phyloP scores from a whole-genome alignment of 2,329 filamentous ascomycete genomes.

The Arthrobotrys iridis region DNA sequence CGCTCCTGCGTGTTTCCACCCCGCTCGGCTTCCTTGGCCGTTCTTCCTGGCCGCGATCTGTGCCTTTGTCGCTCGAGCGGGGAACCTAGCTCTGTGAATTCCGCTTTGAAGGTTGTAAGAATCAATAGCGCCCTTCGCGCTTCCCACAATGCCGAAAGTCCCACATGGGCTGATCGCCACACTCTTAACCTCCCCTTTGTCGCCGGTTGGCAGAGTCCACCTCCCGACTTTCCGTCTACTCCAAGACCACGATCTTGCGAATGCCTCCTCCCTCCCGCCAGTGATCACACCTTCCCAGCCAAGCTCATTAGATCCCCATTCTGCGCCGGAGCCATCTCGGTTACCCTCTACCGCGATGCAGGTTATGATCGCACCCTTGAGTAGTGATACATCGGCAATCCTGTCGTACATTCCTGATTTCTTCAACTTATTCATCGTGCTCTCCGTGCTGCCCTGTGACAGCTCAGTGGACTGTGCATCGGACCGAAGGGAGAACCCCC shows the following conservation, averaged over 20 bases:
- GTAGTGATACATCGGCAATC: constrained; percentile 65
- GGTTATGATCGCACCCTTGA: constrained; percentile 92
- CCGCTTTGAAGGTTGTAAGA: constrained; percentile 98
- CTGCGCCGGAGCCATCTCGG: constrained; percentile 82
- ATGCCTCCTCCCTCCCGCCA: constrained; percentile 84
- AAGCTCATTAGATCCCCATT: constrained; percentile 67
- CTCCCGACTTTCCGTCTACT: constrained; percentile 89
- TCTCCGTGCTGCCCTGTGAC: constrained; percentile 74
- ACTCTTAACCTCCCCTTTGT: constrained; percentile 82
- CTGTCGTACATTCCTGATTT: constrained; percentile 75
- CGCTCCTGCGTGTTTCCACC: constrained; percentile 75
- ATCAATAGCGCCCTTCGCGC: constrained; percentile 81
- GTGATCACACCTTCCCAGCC: constrained; percentile 98
- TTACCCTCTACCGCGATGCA: constrained; percentile 92
- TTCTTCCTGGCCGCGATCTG: constrained; percentile 64
- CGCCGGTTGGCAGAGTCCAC: constrained; percentile 89
- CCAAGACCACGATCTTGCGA: constrained; percentile 88
- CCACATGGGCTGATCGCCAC: constrained; percentile 91
- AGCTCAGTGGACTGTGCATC: constrained; percentile 94
- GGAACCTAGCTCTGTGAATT: constrained; percentile 85
- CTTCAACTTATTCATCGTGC: constrained; percentile 76
- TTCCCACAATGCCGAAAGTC: constrained; percentile 91
- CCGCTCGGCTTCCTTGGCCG: constrained; percentile 52
- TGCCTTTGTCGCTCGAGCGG: constrained; percentile 77
- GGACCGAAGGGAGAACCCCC: constrained; percentile 93